phyloP scores from a whole-genome alignment of 208 protist genomes.

The Tritrichomonas foetus region DNA sequence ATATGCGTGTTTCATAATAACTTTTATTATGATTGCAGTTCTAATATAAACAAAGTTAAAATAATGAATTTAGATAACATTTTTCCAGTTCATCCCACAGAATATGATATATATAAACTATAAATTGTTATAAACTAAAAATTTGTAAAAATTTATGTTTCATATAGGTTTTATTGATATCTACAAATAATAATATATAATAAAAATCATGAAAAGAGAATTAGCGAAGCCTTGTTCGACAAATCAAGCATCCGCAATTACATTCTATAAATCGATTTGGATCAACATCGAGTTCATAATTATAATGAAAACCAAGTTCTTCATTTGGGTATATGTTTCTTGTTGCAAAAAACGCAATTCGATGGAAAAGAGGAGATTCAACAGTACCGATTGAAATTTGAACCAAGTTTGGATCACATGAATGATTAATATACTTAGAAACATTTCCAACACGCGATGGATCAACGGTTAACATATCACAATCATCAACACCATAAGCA shows the following conservation, averaged over 20 bases:
- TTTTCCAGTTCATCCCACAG: too few relatives aligned
- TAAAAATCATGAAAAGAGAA: background rate
- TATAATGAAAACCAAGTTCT: conserved; percentile 23
- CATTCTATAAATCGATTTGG: background rate
- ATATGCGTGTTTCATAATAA: too few relatives aligned
- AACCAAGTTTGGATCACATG: conserved; percentile 51
- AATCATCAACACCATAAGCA: background rate
- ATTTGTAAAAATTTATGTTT: too few relatives aligned
- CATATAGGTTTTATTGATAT: background rate
- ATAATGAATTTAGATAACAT: too few relatives aligned
- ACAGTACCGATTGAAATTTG: background rate
- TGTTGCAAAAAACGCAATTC: conserved; percentile 11
- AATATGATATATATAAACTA: too few relatives aligned
- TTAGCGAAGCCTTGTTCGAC: background rate
- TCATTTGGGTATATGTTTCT: conserved; percentile 30
- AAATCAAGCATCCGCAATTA: conserved; percentile 6
- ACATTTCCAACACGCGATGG: conserved; percentile 45
- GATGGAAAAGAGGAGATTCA: background rate
- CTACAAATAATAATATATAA: background rate
- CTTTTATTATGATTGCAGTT: too few relatives aligned
- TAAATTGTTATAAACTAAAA: too few relatives aligned
- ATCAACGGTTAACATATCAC: conserved; percentile 44
- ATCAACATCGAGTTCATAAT: background rate
- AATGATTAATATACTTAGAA: conserved; percentile 52
- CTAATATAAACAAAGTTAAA: too few relatives aligned